Percentiles rank a stretch among this genome's conserved stretches.
These are phyloP conservation scores for Kingdonia uniflora DNA, from an alignment of 164 flowering plant species.

Conservation along the genomic window DNA sequence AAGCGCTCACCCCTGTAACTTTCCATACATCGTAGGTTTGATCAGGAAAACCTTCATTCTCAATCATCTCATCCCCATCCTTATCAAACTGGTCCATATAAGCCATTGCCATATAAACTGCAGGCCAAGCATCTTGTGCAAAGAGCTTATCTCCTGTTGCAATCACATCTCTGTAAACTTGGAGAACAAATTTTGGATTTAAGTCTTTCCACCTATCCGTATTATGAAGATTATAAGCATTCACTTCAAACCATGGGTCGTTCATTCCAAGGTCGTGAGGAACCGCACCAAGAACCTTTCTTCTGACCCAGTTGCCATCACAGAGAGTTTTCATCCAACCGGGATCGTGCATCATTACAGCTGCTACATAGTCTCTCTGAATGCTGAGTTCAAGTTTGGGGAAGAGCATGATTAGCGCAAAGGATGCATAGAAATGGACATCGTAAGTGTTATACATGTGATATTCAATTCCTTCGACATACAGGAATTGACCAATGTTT, in stretches of 20 bases:
- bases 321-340: no score
- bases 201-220: conserved; percentile 89
- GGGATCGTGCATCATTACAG: no score
- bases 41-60: conserved; percentile 97
- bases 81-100: conserved; percentile 86
- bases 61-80: conserved; percentile 89
- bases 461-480: no score
- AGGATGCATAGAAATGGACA: conserved; percentile 92
- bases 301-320: no score
- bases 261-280: conserved; percentile 86
- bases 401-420: conserved; percentile 62
- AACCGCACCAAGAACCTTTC: conserved; percentile 8
- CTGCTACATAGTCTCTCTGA: no score
- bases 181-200: conserved; percentile 94
- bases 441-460: no score
- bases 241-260: conserved; percentile 94
- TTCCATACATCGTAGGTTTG: conserved; percentile 96
- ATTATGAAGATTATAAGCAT: conserved; percentile 62
- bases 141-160: conserved; percentile 73
- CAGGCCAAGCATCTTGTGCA: conserved; percentile 78
- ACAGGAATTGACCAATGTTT: no score
- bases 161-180: conserved; percentile 74
- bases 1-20: conserved; percentile 83
- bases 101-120: conserved; percentile 84
- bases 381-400: no score